Evolutionary conservation across 768 basidiomycete species (phyloP), one percentile per base, ranked within the genome.

Genomic region (Tricholomella constricta): DNA sequence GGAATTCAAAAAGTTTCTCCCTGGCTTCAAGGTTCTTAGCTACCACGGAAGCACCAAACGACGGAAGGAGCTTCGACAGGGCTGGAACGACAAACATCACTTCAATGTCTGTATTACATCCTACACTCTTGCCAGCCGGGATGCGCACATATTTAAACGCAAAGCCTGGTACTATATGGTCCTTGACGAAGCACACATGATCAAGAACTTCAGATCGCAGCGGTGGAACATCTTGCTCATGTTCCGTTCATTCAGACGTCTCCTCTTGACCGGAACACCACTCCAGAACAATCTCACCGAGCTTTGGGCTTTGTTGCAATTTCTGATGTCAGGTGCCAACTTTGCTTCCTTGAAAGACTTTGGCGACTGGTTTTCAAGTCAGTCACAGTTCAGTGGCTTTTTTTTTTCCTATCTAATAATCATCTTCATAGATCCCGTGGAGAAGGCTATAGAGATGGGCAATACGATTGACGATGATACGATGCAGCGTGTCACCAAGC

Each of bases 151-250:
- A 15, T 94, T 96, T 76, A 91, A 91, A 69, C 85, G 94, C 37
- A 95, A 93, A 72, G 76, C 82, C 44, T 96, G 94, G 94, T 92
- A 94, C 65, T 97, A 97, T 62, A 91, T 97, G 88, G 85, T 97
- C 49, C 83, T 97, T 5, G 94, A 97, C 65, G 94, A 97, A 69
- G 94, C 94, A 6, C 94, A 97, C 65, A 96, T 95, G 85, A 94
- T 97, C 83, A 95, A 95, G 74, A 97, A 97, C 68, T 96, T 95
- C 75, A 86, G 86, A 64, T 92, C 90, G 0, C 92, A 97, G 66
- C 81, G 94, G 32, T 97, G 94, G 94, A 92, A 91, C 62, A 92
- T 86, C 26, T 71, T 97, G 9, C 78, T 96, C 11, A 89, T 91
- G 80, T 95, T 96, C 69, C 81, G 88, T 26, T 89, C 88, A 9